Base-by-base conservation (phyloP, 805 yeast species). In the Barnettozyma vustinii region DNA sequence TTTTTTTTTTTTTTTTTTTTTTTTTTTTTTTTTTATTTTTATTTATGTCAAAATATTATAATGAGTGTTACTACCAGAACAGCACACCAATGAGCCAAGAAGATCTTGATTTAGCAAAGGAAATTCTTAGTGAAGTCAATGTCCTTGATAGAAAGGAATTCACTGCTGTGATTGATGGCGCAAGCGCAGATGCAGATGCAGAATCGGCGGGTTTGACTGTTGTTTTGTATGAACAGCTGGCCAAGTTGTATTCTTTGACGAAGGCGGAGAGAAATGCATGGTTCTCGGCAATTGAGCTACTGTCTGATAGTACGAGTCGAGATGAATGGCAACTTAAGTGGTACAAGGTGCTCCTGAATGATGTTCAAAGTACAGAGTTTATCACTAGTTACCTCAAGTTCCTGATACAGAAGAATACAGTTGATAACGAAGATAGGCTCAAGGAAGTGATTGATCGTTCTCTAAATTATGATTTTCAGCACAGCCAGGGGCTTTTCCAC, bases 401-500 rank as follows among this genome's bases (percentile, higher is more conserved):
- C 19, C 12, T 42, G 37, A 32, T 42, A 23, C 8, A 26, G 16
- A 27, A 10, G 4, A 23, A 26, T 9, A 3, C 21, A 8, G 4
- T 25, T 23, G 35, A 40, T 19, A n/a, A 37, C 18, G 35, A 20
- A 27, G 42, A 44, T 25, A 30, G n/a, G 16, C 20, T 26, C n/a
- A 15, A 44, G 3, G 37, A 44, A 6, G 33, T 37, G 6, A n/a
- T 23, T 15, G 12, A 16, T 6, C 19, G 5, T 8, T 9, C 36
- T n/a, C 12, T 25, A 2, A 33, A n/a, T 8, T 9, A 48, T 19
- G 50, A 53, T 13, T 53, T 53, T 16, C 16, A 32, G 13, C 10
- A 26, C 13, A 40, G 58, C 27, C 40, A 44, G n/a, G 15, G 18
- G 2, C 32, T 19, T 9, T 50, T 16, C 42, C 36, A 19, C 12